These are phyloP conservation scores for Cyclocybe cylindracea DNA, from an alignment of 768 basidiomycete genomes.

Conservation along the genomic window DNA sequence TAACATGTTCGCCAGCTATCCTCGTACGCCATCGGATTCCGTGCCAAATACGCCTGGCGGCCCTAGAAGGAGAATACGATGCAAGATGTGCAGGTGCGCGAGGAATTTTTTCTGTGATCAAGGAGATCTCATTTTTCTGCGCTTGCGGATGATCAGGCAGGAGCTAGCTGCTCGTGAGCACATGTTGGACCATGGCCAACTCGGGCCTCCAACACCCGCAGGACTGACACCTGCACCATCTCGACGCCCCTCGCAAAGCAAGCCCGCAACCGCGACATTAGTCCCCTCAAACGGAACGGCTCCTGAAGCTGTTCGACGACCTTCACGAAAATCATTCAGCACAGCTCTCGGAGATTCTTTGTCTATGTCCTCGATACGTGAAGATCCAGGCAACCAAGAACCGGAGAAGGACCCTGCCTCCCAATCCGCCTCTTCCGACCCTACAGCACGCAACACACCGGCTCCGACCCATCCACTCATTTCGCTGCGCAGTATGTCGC, in stretches of 20 bases:
- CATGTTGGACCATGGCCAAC: constrained; percentile 88
- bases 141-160: constrained; percentile 42
- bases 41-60: constrained; percentile 58
- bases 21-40: constrained; percentile 64
- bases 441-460: constrained; percentile 2
- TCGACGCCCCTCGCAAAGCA: constrained; percentile 32
- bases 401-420: not conserved
- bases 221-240: constrained; percentile 48
- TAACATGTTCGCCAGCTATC: constrained; percentile 78
- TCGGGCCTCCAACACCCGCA: constrained; percentile 67
- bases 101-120: not conserved
- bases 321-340: constrained; percentile 19
- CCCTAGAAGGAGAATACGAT: constrained; percentile 68
- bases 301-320: constrained; percentile 16
- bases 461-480: constrained; percentile 6
- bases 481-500: constrained; percentile 7
- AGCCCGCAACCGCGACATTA: not conserved
- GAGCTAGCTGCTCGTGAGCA: constrained; percentile 90
- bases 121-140: not conserved
- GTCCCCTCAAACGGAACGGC: not conserved
- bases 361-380: constrained; percentile 41
- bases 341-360: constrained; percentile 32
- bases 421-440: constrained; percentile 12
- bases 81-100: constrained; percentile 85
- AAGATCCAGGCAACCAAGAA: constrained; percentile 10